These are phyloP conservation scores for Lepiota subincarnata DNA, from an alignment of 768 basidiomycete species.

Conservation along the genomic window DNA sequence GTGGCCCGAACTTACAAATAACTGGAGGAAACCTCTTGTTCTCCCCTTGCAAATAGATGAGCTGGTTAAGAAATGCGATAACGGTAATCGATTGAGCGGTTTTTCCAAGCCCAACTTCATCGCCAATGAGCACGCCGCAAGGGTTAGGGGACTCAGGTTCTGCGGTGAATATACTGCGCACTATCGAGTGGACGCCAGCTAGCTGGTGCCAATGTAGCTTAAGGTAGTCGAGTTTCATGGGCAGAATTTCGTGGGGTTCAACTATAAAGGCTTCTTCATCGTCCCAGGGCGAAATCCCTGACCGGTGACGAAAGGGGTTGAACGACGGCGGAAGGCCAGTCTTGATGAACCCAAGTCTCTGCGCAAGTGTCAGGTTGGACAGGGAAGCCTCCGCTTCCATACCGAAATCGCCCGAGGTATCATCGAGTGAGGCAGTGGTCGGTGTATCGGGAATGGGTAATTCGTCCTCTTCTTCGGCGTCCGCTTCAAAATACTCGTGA, in stretches of 20 bases:
- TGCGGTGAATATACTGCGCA: conserved; percentile 12
- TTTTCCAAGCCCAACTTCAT: conserved; percentile 30
- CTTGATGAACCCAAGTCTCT: not conserved
- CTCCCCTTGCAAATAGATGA: not conserved
- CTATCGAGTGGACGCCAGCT: conserved; percentile 16
- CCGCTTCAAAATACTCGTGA: not conserved
- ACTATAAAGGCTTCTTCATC: not conserved
- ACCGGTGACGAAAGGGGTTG: not conserved
- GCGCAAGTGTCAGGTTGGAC: not conserved
- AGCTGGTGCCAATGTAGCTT: conserved; percentile 21
- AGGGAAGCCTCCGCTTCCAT: not conserved
- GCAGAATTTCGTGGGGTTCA: not conserved
- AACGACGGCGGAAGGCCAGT: not conserved
- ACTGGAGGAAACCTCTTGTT: conserved; percentile 16
- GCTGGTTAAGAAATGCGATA: conserved; percentile 18
- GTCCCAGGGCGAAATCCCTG: not conserved
- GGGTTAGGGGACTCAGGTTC: not conserved
- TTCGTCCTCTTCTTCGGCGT: not conserved
- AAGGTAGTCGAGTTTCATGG: not conserved
- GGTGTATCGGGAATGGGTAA: not conserved
- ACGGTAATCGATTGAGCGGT: conserved; percentile 19
- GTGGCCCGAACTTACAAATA: conserved; percentile 18
- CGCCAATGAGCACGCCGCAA: conserved; percentile 17
- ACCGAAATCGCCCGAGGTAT: not conserved
- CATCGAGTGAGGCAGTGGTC: not conserved